A percentile compares a stretch with the other conserved stretches of the same genome.
These are phyloP conservation scores for Laguncularia racemosa DNA, from an alignment of 345 rosid genomes.

Conservation along the genomic window DNA sequence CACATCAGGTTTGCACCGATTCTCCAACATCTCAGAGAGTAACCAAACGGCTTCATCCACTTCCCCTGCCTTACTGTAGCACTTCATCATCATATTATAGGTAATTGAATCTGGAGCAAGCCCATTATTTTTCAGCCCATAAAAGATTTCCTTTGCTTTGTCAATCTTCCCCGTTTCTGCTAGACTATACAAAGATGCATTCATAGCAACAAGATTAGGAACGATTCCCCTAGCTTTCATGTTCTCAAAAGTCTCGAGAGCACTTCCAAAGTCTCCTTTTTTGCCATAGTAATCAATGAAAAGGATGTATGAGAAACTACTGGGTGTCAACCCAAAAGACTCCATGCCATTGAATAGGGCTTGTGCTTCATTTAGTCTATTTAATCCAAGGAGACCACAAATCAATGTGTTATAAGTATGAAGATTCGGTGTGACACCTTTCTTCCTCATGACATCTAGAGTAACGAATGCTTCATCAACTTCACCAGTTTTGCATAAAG, in stretches of 20 bases:
- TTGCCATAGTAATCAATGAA: slow-evolving; percentile 92
- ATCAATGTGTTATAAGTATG: slow-evolving; percentile 82
- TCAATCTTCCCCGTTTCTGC: slow-evolving; percentile 55
- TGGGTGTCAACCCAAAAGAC: slow-evolving; percentile 55
- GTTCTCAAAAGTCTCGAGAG: slow-evolving; percentile 70
- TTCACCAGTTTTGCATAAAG: slow-evolving; percentile 59
- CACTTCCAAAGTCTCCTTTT: slow-evolving; percentile 48
- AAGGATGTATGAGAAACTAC: slow-evolving; percentile 69
- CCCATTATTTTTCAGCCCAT: slow-evolving; percentile 51
- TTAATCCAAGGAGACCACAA: slow-evolving; percentile 55
- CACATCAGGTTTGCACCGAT: slow-evolving; percentile 66
- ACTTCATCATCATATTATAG: slow-evolving; percentile 97
- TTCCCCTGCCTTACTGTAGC: slow-evolving; percentile 65
- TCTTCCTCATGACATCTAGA: slow-evolving; percentile 58
- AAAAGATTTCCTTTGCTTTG: slow-evolving; percentile 71
- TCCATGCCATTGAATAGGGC: slow-evolving; percentile 52
- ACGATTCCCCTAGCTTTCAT: slow-evolving; percentile 73
- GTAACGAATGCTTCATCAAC: slow-evolving; percentile 55
- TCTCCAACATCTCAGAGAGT: slow-evolving; percentile 65
- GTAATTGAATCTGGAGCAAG: slow-evolving; percentile 73
- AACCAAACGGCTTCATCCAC: slow-evolving; percentile 73
- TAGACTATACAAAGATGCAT: slow-evolving; percentile 77
- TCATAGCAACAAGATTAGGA: slow-evolving; percentile 79
- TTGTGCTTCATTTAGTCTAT: slow-evolving; percentile 53
- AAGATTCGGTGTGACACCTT: slow-evolving; percentile 60